phyloP scores from a whole-genome alignment of 345 rosid genomes.

The Eucalyptus curtisii region DNA sequence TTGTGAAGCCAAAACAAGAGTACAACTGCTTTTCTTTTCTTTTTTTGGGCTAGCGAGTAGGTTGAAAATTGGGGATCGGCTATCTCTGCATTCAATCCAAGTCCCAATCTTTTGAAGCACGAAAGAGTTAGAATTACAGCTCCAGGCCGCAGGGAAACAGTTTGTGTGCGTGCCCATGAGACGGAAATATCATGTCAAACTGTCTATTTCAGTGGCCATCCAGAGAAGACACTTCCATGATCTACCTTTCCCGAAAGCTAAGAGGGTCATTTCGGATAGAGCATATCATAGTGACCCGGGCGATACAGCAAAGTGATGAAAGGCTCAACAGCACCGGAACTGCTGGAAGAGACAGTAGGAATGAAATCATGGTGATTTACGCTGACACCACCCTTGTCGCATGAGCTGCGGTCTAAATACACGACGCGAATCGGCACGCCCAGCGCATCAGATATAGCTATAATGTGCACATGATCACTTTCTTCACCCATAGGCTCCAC shows the following conservation, averaged over 20 bases:
- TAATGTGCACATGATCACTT: slow-evolving; percentile 97
- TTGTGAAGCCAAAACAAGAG: neutral
- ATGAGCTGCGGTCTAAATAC: slow-evolving; percentile 93
- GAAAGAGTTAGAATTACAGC: neutral
- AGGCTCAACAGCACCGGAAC: slow-evolving; percentile 30
- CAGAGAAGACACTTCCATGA: neutral
- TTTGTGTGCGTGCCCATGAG: neutral
- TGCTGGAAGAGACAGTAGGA: slow-evolving; percentile 29
- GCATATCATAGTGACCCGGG: slow-evolving; percentile 98
- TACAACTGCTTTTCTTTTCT: neutral
- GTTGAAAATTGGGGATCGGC: neutral
- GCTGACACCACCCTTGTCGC: slow-evolving; percentile 60
- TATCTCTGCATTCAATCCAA: neutral
- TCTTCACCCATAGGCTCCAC: slow-evolving; percentile 99
- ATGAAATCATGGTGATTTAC: slow-evolving; percentile 90
- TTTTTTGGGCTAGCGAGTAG: neutral
- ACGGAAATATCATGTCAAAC: neutral
- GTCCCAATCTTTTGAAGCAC: neutral
- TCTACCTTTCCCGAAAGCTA: neutral
- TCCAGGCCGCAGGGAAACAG: neutral
- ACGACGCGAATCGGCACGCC: slow-evolving; percentile 90
- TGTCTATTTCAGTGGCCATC: neutral
- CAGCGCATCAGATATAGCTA: slow-evolving; percentile 85
- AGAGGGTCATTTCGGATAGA: slow-evolving; percentile 54
- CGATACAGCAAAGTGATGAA: slow-evolving; percentile 87